Base-by-base conservation (phyloP, 192 early-diverging fungal species). In the Thoreauomyces humboldtii region DNA sequence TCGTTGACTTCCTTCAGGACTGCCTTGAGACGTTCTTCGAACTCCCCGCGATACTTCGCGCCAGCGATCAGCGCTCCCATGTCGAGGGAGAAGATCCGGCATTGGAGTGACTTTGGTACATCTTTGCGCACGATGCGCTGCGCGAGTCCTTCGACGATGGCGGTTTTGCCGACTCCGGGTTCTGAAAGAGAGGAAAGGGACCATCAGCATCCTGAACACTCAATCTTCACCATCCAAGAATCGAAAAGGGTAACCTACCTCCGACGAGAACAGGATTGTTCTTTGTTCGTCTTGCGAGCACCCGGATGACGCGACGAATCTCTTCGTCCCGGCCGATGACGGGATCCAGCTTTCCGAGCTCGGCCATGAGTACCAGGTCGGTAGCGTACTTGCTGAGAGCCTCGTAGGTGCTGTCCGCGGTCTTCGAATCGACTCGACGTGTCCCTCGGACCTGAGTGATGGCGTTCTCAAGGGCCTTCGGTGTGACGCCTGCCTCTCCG, bases 291-390 rank as follows among this genome's bases (percentile, higher is more conserved):
- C 92, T 78, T 22, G 90, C 85, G 17, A 96, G 81, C 15, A 99
- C 91, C n/a, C 92, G 90, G 59, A 99, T 92, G 24, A 98, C 91
- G 31, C 94, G 84, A 14, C 95, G 82, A 72, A 96, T 98, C 69
- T 96, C 95, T 29, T 98, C 94, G 71, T 96, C 95, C 28, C 96
- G 87, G 22, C 95, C 95, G 73, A 99, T 95, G 50, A 94, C 89
- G 0, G 96, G 96, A 72, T 99, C 96, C 9, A 99, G 83, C 72
- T 98, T 96, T 25, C 94, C 95, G 11, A 79, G 76, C 57, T 90
- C 82, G 24, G 92, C 95, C 62, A 91, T 71, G 17, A 77, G 78
- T 22, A 91, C 84, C 74, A 99, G 76, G 57, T 99, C 92, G 54
- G 95, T 76, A 3, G 92, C 92, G 73, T 99, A 99, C 73, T 99